These are phyloP conservation scores for Singerocomus inundabilis DNA, from an alignment of 1,284 basidiomycete species.

Conservation along the genomic window DNA sequence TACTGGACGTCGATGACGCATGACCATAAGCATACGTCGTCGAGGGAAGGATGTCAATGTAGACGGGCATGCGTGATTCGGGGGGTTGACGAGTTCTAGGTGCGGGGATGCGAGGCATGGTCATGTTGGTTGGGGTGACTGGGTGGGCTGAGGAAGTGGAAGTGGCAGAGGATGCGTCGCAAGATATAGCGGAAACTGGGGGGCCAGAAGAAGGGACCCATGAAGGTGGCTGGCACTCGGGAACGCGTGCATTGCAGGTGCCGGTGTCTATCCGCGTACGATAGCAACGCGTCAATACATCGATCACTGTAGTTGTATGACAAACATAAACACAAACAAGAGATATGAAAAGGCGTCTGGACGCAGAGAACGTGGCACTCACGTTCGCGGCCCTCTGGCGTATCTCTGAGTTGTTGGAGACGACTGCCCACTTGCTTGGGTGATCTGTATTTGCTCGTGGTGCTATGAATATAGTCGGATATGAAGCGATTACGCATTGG, in stretches of 20 bases:
- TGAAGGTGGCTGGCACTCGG: conserved; percentile 13
- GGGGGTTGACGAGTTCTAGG: conserved; percentile 25
- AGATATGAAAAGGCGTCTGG: conserved; percentile 30
- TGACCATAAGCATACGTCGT: conserved; percentile 20
- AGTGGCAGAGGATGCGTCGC: conserved; percentile 39
- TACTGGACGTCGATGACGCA: conserved; percentile 14
- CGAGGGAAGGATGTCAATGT: conserved; percentile 56
- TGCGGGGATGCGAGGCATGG: conserved; percentile 21
- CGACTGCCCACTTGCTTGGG: conserved; percentile 74
- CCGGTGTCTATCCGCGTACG: conserved; percentile 24
- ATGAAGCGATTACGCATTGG: conserved; percentile 74
- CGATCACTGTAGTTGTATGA: conserved; percentile 29
- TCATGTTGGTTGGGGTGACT: conserved; percentile 34
- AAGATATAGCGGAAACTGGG: conserved; percentile 31
- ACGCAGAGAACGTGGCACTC: conserved; percentile 33
- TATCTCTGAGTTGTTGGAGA: conserved; percentile 68
- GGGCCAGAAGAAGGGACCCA: conserved; percentile 27
- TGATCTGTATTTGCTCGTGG: conserved; percentile 61
- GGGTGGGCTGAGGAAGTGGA: conserved; percentile 38
- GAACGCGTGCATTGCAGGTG: conserved; percentile 19
- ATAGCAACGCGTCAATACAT: conserved; percentile 36
- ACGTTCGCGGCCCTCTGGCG: conserved; percentile 63
- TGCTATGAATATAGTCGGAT: conserved; percentile 62
- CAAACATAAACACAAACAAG: conserved; percentile 28
- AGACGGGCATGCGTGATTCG: conserved; percentile 46